These are phyloP conservation scores for Fraxinus ornus DNA, from an alignment of 305 asterid genomes.

Conservation along the genomic window DNA sequence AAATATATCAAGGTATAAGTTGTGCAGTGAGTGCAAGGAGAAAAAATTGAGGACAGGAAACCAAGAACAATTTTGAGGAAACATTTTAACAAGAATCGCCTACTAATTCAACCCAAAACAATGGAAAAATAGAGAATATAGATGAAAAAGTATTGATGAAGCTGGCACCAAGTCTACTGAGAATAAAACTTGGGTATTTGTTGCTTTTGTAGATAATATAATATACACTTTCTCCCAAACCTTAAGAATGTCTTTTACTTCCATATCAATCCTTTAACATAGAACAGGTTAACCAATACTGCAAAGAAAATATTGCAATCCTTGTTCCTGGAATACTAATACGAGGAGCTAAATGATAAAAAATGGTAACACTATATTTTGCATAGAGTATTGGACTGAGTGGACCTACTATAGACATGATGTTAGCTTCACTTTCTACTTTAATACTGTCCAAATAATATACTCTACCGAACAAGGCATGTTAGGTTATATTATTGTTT, in stretches of 20 bases:
- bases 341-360: background rate
- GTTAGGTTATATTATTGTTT: constrained; percentile 3
- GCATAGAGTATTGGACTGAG: background rate
- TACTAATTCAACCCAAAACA: background rate
- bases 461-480: background rate
- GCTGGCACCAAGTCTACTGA: background rate
- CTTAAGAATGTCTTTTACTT: background rate
- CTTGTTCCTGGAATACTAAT: background rate
- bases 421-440: background rate
- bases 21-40: background rate
- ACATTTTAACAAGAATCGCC: background rate
- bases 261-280: background rate
- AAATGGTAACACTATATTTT: background rate
- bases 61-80: background rate
- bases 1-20: background rate
- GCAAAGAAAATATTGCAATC: background rate
- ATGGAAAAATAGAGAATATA: background rate
- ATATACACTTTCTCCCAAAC: background rate
- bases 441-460: background rate
- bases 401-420: background rate
- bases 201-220: background rate
- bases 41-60: background rate
- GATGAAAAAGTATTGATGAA: background rate
- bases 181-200: background rate
- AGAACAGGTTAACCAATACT: background rate